Conservation (phyloP, 768 basidiomycete species). For the Tylopilus sp. region DNA sequence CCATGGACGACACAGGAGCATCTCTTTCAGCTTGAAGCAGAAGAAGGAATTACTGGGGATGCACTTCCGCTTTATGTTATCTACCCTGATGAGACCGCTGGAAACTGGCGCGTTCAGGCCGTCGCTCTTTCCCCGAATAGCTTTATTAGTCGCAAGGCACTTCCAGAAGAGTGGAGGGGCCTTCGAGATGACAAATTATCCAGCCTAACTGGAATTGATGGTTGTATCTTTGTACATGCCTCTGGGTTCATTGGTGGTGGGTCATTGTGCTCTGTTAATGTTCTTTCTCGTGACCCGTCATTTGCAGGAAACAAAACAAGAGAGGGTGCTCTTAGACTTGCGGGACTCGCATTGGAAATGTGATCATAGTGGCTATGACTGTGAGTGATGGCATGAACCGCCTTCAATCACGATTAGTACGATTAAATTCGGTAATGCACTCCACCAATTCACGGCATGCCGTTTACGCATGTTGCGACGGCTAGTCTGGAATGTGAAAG, state of each 20-base stretch:
- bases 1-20: constrained; percentile 60
- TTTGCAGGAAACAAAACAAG: constrained; percentile 78
- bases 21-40: constrained; percentile 80
- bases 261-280: constrained; percentile 18
- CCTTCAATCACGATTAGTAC: constrained; percentile 12
- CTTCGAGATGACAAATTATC: constrained; percentile 82
- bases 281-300: constrained; percentile 7
- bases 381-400: constrained; percentile 14
- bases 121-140: constrained; percentile 79
- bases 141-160: constrained; percentile 86
- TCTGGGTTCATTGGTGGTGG: constrained; percentile 94
- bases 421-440: constrained; percentile 10
- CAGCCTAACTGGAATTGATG: constrained; percentile 67
- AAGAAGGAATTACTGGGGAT: constrained; percentile 42
- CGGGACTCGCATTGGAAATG: constrained; percentile 56
- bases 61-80: constrained; percentile 76
- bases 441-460: constrained; percentile 10
- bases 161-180: constrained; percentile 94
- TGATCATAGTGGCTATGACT: constrained; percentile 18
- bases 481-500: constrained; percentile 11
- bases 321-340: constrained; percentile 82
- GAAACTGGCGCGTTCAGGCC: constrained; percentile 90
- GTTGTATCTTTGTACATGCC: constrained; percentile 90
- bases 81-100: constrained; percentile 78
- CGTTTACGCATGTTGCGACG: constrained; percentile 12